Evolutionary conservation across 768 basidiomycete species (phyloP), one percentile per base, ranked within the genome.

Genomic region (Hemileccinum impolitum): DNA sequence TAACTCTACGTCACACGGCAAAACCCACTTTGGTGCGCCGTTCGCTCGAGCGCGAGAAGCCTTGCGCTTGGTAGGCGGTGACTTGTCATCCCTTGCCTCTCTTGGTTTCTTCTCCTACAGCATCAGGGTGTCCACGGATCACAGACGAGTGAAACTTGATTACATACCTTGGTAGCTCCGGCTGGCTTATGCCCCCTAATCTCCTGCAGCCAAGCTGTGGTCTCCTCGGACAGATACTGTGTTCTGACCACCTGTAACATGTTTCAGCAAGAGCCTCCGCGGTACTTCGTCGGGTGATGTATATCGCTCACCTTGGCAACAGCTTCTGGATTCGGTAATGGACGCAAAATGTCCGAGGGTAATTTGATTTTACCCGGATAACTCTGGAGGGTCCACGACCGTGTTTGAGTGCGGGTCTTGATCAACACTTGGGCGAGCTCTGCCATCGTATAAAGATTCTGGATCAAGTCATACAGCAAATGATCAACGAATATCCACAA

Each of bases 341-440:
- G 71, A 25, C 82, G 78, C 51, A 98, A 77, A 40, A 96, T 90
- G 63, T 96, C 94, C 13, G 75, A 62, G 0, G 94, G 95, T 17
- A 97, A 67, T 54, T 80, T 79, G 38, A 94, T 68, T 61, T 87
- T 87, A 6, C 85, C 89, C 1, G 91, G 92, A 65, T 89, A 89
- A 28, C 82, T 86, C 46, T 82, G 73, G 3, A 97, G 69, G 4
- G 75, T 76, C 92, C 94, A 97, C 3, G 77, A 76, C 49, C 86
- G 79, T 13, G 68, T 48, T 30, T 81, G 72, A 1, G 79, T 77
- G n/a, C 80, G 78, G 1, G 75, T 69, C 59, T 85, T 87, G 67
- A 97, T 86, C 30, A 96, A 71, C 57, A 90, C 81, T 67, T 96
- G 91, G 0, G 95, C 86, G 8, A 98, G 75, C 58, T 99, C 96